phyloP scores from a whole-genome alignment of 768 basidiomycete species.

The Tulasnella sp. region DNA sequence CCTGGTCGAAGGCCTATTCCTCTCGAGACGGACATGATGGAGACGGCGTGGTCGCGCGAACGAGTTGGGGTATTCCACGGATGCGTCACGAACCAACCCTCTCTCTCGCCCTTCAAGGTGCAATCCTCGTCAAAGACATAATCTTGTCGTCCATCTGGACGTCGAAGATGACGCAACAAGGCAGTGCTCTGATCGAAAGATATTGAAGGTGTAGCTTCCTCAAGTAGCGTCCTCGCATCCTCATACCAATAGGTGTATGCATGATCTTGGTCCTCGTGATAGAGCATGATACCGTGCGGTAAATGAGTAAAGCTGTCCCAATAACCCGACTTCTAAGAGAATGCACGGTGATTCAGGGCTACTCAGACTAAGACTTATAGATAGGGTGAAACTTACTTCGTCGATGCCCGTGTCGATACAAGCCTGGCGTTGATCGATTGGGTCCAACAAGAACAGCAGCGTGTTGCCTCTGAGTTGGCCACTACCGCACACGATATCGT shows the following conservation, averaged over 20 bases:
- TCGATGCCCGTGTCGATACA: slow-evolving; percentile 2
- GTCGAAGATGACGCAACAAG: background rate
- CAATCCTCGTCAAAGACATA: slow-evolving; percentile 1
- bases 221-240: background rate
- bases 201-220: background rate
- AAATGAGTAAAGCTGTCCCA: slow-evolving; percentile 1
- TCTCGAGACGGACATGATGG: background rate
- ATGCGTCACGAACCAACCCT: slow-evolving; percentile 7
- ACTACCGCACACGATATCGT: slow-evolving; percentile 3
- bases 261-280: background rate
- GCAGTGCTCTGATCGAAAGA: background rate
- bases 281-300: background rate
- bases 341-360: background rate
- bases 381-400: background rate
- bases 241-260: slow-evolving; percentile 4
- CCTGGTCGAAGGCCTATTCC: background rate
- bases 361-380: background rate
- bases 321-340: background rate
- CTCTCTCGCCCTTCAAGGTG: background rate
- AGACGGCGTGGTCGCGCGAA: background rate
- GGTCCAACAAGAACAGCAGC: background rate
- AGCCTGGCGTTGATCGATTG: background rate
- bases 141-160: background rate
- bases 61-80: slow-evolving; percentile 13
- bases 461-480: background rate